Evolutionary conservation across 2,329 filamentous ascomycete genomes (phyloP).

Genomic region (Talaromyces sp.): DNA sequence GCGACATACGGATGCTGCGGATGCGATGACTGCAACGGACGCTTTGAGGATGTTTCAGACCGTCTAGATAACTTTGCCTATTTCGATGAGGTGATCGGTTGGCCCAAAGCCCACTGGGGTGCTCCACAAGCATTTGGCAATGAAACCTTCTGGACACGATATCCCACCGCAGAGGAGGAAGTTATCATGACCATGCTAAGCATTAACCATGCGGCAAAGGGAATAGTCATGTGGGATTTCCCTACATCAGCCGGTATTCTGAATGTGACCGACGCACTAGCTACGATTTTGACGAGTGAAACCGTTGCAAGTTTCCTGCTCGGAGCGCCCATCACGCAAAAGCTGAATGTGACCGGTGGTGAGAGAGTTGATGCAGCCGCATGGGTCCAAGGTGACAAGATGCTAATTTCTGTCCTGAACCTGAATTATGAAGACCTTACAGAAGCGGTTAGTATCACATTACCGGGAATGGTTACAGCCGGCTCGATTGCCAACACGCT

Average conservation of each 20-base stretch:
- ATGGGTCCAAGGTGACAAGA: conserved; percentile 39
- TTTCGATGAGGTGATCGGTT: conserved; percentile 44
- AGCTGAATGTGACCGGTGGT: conserved; percentile 28
- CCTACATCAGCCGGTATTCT: conserved; percentile 40
- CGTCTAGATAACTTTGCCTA: conserved; percentile 44
- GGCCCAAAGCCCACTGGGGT: conserved; percentile 50
- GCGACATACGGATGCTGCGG: conserved; percentile 62
- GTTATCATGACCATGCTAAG: conserved; percentile 50
- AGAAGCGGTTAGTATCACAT: conserved; percentile 18
- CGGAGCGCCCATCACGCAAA: conserved; percentile 28
- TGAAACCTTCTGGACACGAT: conserved; percentile 49
- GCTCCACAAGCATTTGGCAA: conserved; percentile 53
- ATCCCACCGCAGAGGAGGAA: conserved; percentile 48
- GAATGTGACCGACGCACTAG: conserved; percentile 39
- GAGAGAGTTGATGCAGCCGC: conserved; percentile 41
- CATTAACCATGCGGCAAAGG: conserved; percentile 53
- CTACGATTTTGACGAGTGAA: conserved; percentile 38
- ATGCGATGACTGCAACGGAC: conserved; percentile 60
- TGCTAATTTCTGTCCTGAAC: conserved; percentile 44
- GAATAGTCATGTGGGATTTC: conserved; percentile 51
- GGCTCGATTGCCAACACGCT: neutral
- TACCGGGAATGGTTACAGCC: conserved; percentile 13
- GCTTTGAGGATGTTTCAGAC: conserved; percentile 53
- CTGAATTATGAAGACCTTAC: conserved; percentile 28
- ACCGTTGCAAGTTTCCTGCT: conserved; percentile 41